These are phyloP conservation scores for Phaeotremella fagi DNA, from an alignment of 768 basidiomycete species.

Conservation along the genomic window DNA sequence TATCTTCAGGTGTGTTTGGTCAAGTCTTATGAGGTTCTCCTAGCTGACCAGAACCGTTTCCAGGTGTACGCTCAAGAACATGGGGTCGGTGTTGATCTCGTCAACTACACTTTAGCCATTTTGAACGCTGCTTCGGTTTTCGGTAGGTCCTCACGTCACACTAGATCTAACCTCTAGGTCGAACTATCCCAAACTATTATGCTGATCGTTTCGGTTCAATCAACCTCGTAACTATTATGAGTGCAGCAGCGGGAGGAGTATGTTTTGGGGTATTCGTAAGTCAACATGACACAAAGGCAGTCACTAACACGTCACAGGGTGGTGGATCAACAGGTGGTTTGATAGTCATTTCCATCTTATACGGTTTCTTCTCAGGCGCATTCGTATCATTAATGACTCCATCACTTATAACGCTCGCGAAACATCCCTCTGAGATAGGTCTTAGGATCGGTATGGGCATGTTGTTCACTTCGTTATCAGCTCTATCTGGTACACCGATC, in stretches of 20 bases:
- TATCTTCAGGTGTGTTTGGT: constrained; percentile 19
- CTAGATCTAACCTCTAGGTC: not conserved
- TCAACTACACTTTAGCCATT: constrained; percentile 25
- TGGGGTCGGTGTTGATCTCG: constrained; percentile 13
- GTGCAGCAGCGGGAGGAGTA: constrained; percentile 16
- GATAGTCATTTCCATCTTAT: constrained; percentile 35
- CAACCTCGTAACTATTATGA: constrained; percentile 21
- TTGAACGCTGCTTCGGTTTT: constrained; percentile 29
- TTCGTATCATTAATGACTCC: constrained; percentile 34
- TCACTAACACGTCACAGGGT: too few relatives aligned
- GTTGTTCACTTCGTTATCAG: constrained; percentile 28
- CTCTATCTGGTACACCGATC: constrained; percentile 41
- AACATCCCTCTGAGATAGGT: constrained; percentile 33
- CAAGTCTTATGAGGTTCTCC: too few relatives aligned
- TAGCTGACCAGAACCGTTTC: too few relatives aligned
- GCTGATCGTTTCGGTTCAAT: constrained; percentile 23
- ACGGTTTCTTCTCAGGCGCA: constrained; percentile 40
- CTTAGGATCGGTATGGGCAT: constrained; percentile 34
- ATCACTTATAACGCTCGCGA: constrained; percentile 31
- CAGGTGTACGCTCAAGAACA: constrained; percentile 20
- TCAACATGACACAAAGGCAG: too few relatives aligned
- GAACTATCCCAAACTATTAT: constrained; percentile 15
- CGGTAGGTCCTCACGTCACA: constrained; percentile 10
- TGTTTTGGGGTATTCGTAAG: too few relatives aligned
- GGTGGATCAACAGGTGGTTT: constrained; percentile 25